phyloP scores from a whole-genome alignment of 2,329 filamentous ascomycete species.

The Stagonosporopsis vannaccii region DNA sequence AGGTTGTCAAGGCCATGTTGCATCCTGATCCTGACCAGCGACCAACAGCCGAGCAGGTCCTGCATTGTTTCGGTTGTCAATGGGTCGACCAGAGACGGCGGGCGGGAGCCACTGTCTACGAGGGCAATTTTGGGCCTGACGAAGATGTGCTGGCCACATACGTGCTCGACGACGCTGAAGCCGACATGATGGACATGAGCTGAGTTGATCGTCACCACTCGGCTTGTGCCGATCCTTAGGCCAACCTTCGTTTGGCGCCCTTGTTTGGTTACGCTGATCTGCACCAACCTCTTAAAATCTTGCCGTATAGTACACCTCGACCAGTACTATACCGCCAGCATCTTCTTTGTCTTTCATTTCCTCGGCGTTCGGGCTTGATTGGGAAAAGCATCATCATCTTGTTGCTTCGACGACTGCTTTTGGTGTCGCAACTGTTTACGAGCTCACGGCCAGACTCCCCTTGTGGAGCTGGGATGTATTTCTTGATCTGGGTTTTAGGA shows the following conservation, averaged over 20 bases:
- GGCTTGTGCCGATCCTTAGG: neutral
- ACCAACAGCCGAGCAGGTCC: constrained; percentile 76
- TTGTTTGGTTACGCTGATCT: constrained; percentile 19
- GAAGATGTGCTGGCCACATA: constrained; percentile 62
- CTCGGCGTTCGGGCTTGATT: constrained; percentile 24
- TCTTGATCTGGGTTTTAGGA: constrained; percentile 22
- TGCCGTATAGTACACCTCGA: constrained; percentile 14
- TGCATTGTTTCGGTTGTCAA: constrained; percentile 74
- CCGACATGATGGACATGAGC: constrained; percentile 66
- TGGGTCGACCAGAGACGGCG: constrained; percentile 82
- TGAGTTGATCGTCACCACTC: constrained; percentile 15
- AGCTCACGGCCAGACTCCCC: constrained; percentile 23
- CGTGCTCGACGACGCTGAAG: constrained; percentile 42
- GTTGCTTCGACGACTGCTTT: constrained; percentile 23
- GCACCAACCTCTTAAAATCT: constrained; percentile 8
- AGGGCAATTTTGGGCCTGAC: constrained; percentile 91
- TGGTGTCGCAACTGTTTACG: constrained; percentile 19
- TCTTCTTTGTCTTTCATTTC: constrained; percentile 18
- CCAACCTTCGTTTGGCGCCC: neutral
- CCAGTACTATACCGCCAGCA: constrained; percentile 7
- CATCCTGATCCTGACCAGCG: constrained; percentile 74
- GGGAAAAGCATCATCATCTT: constrained; percentile 20
- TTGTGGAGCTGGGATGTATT: constrained; percentile 10
- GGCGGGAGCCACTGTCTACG: constrained; percentile 91
- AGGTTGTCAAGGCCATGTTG: constrained; percentile 88